Conservation (phyloP, 1,284 basidiomycete species). For the Papiliotrema flavescens region DNA sequence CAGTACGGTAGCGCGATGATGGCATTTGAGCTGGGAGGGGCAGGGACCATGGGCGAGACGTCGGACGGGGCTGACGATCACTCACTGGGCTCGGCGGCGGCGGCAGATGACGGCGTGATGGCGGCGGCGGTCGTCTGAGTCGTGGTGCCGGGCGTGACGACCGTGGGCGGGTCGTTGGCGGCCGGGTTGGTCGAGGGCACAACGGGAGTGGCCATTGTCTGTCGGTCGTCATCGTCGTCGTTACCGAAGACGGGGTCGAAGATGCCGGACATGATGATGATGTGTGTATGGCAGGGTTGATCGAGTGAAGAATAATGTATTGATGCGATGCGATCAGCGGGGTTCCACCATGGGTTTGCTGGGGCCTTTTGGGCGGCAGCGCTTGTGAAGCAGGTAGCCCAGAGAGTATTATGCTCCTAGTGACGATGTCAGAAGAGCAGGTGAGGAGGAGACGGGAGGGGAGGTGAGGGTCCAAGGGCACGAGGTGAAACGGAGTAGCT, state of each 20-base stretch:
- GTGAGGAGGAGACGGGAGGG: not conserved
- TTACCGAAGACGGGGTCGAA: not conserved
- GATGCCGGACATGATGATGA: not conserved
- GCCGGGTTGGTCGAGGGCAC: not conserved
- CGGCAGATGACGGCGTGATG: not conserved
- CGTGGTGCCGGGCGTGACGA: not conserved
- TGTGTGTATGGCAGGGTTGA: not conserved
- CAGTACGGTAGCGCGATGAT: not conserved
- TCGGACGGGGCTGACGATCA: not conserved
- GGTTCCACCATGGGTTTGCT: not conserved
- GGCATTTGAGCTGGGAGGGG: too few relatives aligned
- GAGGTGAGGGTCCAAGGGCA: not conserved
- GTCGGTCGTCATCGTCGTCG: not conserved
- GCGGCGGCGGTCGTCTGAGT: not conserved
- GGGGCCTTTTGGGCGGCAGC: not conserved
- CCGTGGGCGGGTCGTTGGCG: not conserved
- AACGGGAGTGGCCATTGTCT: not conserved
- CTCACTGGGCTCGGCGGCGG: not conserved
- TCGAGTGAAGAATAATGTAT: not conserved
- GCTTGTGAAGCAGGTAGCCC: not conserved
- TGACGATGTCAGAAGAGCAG: not conserved
- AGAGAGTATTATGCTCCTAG: not conserved
- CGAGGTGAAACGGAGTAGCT: not conserved
- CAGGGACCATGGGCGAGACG: not conserved
- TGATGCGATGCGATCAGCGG: not conserved